Evolutionary conservation across 345 rosid genomes (phyloP), one percentile per base, ranked within the genome.

Genomic region (Raphanus sativus): DNA sequence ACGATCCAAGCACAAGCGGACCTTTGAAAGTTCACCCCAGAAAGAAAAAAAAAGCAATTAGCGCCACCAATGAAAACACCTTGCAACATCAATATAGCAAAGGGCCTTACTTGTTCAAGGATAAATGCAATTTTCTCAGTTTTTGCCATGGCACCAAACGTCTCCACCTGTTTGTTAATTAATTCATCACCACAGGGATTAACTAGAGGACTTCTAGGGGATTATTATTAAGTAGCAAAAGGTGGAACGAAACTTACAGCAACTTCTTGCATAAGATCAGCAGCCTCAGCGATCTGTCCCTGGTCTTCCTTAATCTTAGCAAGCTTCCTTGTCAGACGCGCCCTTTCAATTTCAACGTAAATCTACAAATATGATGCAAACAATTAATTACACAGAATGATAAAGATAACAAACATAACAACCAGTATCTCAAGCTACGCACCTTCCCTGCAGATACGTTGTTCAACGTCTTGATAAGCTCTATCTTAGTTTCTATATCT

Each of bases 211-310:
- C 33, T 21, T 70, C 1, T 15, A 70, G 32, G 6, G 60, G 17
- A 63, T 21, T 21, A 63, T n/a, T n/a, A n/a, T 40, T 21, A 4
- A 69, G 38, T 26, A 73, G 54, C 50, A 64, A 45, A 62, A 67
- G 38, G 52, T 26, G 56, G 71, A 38, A 33, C 67, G 2, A 73
- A 77, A 0, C 93, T 77, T 71, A 96, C 99, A 28, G 99, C 99
- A 82, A 96, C 91, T 91, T 92, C 99, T 86, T 96, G 99, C 98
- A 96, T 96, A 64, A 96, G 80, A 84, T 96, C 98, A 36, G 99
- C 99, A 80, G 99, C 99, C 86, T 96, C 99, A 55, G 95, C 98
- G 65, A 93, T 88, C 66, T 82, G 90, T 71, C 97, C 97, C 52
- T 93, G 99, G 13, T 77, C 96, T 88, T 96, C 99, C 86, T 93